Percentiles rank a stretch among this genome's conserved stretches.
phyloP scores from a whole-genome alignment of 192 early-diverging fungal genomes.

The Globomyces pollinis-pini region DNA sequence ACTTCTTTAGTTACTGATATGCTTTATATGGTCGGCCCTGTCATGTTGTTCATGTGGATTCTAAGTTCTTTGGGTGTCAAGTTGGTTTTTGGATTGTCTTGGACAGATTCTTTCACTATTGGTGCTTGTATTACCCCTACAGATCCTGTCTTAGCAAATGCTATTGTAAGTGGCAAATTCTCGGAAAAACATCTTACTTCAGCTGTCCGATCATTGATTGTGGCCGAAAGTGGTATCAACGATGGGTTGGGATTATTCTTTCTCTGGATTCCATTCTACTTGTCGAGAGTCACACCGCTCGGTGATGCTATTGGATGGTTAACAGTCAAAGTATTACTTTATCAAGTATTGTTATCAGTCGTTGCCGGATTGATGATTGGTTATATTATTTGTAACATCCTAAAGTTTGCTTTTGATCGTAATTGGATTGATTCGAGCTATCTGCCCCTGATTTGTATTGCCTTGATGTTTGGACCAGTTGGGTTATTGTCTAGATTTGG shows the following conservation, averaged over 20 bases:
- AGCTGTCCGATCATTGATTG: constrained; percentile 29
- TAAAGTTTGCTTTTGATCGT: constrained; percentile 57
- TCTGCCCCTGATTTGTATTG: constrained; percentile 73
- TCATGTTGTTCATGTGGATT: constrained; percentile 78
- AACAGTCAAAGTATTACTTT: constrained; percentile 67
- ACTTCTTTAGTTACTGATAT: too few relatives aligned
- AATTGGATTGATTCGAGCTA: constrained; percentile 84
- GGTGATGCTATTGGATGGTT: constrained; percentile 70
- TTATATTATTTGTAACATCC: constrained; percentile 52
- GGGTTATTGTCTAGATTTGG: constrained; percentile 28
- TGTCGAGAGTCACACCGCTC: constrained; percentile 39
- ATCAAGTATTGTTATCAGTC: constrained; percentile 65
- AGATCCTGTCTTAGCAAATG: constrained; percentile 91
- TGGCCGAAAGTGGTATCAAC: constrained; percentile 65
- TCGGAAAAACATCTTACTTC: constrained; percentile 81
- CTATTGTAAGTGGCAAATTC: constrained; percentile 88
- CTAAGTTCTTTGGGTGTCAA: constrained; percentile 59
- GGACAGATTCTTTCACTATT: not conserved
- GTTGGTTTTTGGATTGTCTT: constrained; percentile 15
- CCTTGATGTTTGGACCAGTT: constrained; percentile 40
- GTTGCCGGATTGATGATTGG: constrained; percentile 69
- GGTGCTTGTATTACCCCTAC: constrained; percentile 77
- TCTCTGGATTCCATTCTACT: constrained; percentile 65
- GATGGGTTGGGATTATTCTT: constrained; percentile 87
- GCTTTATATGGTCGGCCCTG: constrained; percentile 65